Evolutionary conservation across 83 land plant genomes (phyloP).

Genomic region (Isoetes engelmannii): DNA sequence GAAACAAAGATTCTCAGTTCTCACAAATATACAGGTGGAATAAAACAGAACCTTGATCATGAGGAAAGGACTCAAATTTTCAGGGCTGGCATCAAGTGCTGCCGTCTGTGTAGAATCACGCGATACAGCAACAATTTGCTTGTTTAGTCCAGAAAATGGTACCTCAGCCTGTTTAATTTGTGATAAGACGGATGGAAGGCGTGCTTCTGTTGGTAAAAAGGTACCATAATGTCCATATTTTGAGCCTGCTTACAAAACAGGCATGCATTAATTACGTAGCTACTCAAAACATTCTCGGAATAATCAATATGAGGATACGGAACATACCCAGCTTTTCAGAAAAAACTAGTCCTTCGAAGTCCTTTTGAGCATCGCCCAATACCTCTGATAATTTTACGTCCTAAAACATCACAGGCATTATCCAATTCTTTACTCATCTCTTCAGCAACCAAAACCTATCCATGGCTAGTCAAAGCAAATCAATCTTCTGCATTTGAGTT

Average conservation of each 20-base stretch:
- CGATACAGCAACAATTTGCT: not conserved
- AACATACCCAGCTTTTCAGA: constrained; percentile 1
- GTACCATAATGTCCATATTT: constrained; percentile 5
- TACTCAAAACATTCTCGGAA: not conserved
- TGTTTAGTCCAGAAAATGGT: not conserved
- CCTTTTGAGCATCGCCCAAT: constrained; percentile 7
- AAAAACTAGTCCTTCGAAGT: not conserved
- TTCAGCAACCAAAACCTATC: too few relatives aligned
- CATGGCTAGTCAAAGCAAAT: too few relatives aligned
- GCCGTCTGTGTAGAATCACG: not conserved
- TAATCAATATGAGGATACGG: not conserved
- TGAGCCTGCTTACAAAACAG: not conserved
- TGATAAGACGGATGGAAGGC: not conserved
- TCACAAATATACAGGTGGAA: not conserved
- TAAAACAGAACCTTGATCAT: constrained; percentile 4
- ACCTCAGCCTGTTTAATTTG: not conserved
- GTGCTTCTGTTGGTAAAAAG: constrained; percentile 3
- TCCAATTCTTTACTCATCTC: not conserved
- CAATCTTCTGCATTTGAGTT: too few relatives aligned
- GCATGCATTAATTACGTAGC: not conserved
- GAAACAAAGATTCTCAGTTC: not conserved
- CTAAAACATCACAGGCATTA: not conserved
- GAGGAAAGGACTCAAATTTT: not conserved
- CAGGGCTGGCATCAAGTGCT: constrained; percentile 2
- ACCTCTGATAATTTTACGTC: not conserved